phyloP scores from a whole-genome alignment of 352 stramenopile species.

The Phytophthora capsici region DNA sequence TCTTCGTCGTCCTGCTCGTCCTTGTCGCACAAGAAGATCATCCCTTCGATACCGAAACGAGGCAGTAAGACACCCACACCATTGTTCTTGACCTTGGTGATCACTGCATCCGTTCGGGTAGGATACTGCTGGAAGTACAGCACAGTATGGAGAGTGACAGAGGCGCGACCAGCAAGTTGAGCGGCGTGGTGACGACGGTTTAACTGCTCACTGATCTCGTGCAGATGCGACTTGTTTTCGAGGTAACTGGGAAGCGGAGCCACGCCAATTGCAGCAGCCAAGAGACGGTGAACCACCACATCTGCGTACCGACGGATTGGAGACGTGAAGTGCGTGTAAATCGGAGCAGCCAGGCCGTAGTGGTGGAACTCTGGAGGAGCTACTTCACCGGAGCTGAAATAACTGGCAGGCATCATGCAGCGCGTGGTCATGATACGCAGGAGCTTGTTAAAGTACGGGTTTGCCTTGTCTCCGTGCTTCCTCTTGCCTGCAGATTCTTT shows the following conservation, averaged over 20 bases:
- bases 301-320: constrained; percentile 98
- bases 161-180: constrained; percentile 96
- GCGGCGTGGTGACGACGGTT: constrained; percentile 97
- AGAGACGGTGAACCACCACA: constrained; percentile 97
- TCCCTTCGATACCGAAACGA: constrained; percentile 98
- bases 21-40: constrained; percentile 90
- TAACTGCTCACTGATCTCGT: constrained; percentile 97
- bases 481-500: constrained; percentile 28
- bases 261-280: constrained; percentile 97
- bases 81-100: constrained; percentile 96
- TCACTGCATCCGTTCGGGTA: constrained; percentile 89
- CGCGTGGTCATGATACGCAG: constrained; percentile 96
- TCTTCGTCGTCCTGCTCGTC: constrained; percentile 66
- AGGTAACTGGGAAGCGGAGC: constrained; percentile 94
- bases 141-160: constrained; percentile 96
- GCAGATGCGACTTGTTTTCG: constrained; percentile 93
- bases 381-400: constrained; percentile 98
- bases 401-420: constrained; percentile 99
- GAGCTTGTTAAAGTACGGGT: constrained; percentile 99
- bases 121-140: constrained; percentile 96
- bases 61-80: constrained; percentile 96
- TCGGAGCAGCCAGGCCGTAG: constrained; percentile 97
- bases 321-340: constrained; percentile 99
- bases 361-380: constrained; percentile 97
- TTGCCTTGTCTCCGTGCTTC: constrained; percentile 52